phyloP scores from a whole-genome alignment of 108 stramenopile genomes.

The Asterionellopsis glacialis region DNA sequence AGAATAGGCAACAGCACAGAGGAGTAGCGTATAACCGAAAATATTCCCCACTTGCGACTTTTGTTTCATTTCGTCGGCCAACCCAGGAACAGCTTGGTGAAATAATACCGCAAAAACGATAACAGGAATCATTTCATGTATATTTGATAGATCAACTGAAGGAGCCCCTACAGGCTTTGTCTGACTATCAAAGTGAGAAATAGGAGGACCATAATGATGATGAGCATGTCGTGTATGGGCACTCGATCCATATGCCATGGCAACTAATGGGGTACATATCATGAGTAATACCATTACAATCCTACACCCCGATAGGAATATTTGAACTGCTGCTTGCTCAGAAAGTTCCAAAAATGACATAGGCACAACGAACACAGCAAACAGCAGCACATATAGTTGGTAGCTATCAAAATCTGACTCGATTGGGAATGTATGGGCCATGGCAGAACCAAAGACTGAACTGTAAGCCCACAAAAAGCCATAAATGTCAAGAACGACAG shows the following conservation, averaged over 20 bases:
- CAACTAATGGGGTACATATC: slow-evolving; percentile 11
- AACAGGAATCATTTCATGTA: not conserved
- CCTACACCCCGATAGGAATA: slow-evolving; percentile 9
- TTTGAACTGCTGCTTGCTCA: slow-evolving; percentile 13
- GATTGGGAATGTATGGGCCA: slow-evolving; percentile 10
- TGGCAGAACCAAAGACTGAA: slow-evolving; percentile 14
- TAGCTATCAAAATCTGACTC: slow-evolving; percentile 6
- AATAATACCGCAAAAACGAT: not conserved
- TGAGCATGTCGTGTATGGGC: not conserved
- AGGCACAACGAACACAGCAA: slow-evolving; percentile 9
- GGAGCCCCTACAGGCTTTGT: not conserved
- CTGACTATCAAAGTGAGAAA: not conserved
- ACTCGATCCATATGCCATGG: not conserved
- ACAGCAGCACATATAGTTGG: slow-evolving; percentile 2
- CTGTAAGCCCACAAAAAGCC: slow-evolving; percentile 10
- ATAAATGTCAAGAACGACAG: slow-evolving; percentile 8
- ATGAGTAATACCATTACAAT: slow-evolving; percentile 14
- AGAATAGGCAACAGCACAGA: slow-evolving; percentile 12
- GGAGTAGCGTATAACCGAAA: slow-evolving; percentile 2
- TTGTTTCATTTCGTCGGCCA: not conserved
- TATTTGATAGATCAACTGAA: not conserved
- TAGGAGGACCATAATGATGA: not conserved
- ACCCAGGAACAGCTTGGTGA: slow-evolving; percentile 4
- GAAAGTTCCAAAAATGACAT: slow-evolving; percentile 12
- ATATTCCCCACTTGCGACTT: not conserved